phyloP scores from a whole-genome alignment of 2,329 filamentous ascomycete species.

The Cercospora zeae-maydis region DNA sequence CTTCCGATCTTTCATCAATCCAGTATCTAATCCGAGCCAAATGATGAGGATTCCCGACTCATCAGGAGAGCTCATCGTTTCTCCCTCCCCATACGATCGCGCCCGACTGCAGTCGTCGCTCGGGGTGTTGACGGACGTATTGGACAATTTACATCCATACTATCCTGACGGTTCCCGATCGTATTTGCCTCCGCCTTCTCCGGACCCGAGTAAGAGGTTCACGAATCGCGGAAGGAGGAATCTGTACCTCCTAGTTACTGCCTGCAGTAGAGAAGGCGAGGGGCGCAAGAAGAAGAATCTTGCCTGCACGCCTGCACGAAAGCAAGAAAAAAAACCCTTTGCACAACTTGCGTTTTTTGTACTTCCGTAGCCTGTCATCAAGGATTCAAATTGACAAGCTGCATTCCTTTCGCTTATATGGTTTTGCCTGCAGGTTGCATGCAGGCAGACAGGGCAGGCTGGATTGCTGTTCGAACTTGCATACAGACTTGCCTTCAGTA shows the following conservation, averaged over 20 bases:
- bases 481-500: neutral
- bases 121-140: slow-evolving; percentile 4
- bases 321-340: neutral
- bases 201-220: neutral
- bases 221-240: neutral
- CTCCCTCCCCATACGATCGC: neutral
- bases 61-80: neutral
- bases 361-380: no score
- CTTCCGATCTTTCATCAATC: neutral
- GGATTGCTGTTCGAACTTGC: neutral
- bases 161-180: neutral
- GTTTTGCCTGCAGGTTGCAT: neutral
- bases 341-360: neutral
- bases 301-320: neutral
- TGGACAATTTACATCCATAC: neutral
- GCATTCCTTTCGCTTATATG: no score
- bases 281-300: neutral
- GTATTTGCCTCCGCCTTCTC: neutral
- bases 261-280: neutral
- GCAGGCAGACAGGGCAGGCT: neutral
- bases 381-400: no score
- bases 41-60: neutral
- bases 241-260: neutral
- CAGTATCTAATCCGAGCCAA: neutral
- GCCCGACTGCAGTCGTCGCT: neutral